Conservation (phyloP, 768 basidiomycete genomes). For the Lactarius indigo region DNA sequence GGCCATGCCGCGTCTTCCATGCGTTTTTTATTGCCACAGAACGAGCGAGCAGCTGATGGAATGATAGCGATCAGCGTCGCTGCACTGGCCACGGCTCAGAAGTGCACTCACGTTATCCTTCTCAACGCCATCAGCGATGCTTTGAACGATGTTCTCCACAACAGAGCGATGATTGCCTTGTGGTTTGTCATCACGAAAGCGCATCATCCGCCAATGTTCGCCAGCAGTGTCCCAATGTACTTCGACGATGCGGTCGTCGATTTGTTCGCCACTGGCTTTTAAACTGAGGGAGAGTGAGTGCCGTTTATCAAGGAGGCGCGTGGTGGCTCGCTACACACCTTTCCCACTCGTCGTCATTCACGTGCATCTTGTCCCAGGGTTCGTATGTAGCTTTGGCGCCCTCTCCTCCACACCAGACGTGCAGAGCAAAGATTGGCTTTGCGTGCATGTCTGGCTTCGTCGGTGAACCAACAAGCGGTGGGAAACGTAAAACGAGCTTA, state of each 20-base stretch:
- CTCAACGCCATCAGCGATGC: constrained; percentile 92
- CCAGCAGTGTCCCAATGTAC: constrained; percentile 79
- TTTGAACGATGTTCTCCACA: constrained; percentile 85
- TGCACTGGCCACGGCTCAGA: background rate
- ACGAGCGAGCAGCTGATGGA: constrained; percentile 59
- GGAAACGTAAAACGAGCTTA: constrained; percentile 92
- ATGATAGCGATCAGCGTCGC: background rate
- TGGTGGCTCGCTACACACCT: constrained; percentile 48
- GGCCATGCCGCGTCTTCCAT: constrained; percentile 64
- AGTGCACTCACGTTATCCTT: constrained; percentile 64
- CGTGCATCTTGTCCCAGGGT: constrained; percentile 78
- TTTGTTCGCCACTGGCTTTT: constrained; percentile 79
- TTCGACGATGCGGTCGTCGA: constrained; percentile 92
- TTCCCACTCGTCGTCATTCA: constrained; percentile 93
- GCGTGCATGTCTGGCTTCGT: constrained; percentile 71
- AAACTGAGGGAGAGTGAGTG: constrained; percentile 47
- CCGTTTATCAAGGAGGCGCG: no score
- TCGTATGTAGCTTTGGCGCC: constrained; percentile 61
- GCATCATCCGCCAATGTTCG: constrained; percentile 82
- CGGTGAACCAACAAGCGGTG: constrained; percentile 52
- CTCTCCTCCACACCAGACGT: constrained; percentile 77
- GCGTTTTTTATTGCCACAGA: constrained; percentile 60
- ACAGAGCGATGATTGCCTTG: constrained; percentile 84
- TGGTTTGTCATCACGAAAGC: constrained; percentile 92
- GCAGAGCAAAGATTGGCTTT: constrained; percentile 82